Evolutionary conservation across 2,329 filamentous ascomycete species (phyloP), one percentile per base, ranked within the genome.

Genomic region (Nemania serpens): DNA sequence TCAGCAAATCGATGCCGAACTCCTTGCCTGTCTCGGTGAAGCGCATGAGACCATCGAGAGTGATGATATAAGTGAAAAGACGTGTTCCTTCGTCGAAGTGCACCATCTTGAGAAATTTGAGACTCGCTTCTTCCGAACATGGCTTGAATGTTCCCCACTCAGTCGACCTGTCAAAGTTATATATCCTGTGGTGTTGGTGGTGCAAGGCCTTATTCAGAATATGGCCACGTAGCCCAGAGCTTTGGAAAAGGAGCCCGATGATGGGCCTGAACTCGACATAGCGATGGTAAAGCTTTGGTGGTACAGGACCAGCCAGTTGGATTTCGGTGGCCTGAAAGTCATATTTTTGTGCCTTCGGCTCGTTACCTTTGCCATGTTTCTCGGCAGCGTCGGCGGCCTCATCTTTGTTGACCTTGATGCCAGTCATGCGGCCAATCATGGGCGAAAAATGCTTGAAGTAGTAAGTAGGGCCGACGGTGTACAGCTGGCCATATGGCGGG

Each of bases 11-110:
- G 70, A 98, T 92, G 54, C 93, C 92, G 61, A 97, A 97, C 70
- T 97, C 93, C 69, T 95, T 95, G 33, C 94, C 94, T 0, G 94
- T 98, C 75, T 97, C 94, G 1, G 94, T 97, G 76, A 97, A 97
- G 47, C 93, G 89, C 72, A 96, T 85, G 55, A 94, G 82, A 5
- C 89, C 90, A 71, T 98, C 94, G 6, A 97, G 82, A 0, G 92
- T 96, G 20, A 98, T 80, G 25, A 97, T 89, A 69, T 97, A 98
- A 20, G 94, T 98, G 72, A 95, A 97, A 58, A 96, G 86, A 12
- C 93, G 87, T 1, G 90, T 90, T 17, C 92, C 93, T 69, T 95
- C 85, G 70, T 94, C 93, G 72, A 90, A 94, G 70, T 97, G 92
- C 0, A 88, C 90, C 70, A 97, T 87, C 60, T 93, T 90, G 10